These are phyloP conservation scores for Cladosporium sp. DNA, from an alignment of 2,329 filamentous ascomycete genomes.

Conservation along the genomic window DNA sequence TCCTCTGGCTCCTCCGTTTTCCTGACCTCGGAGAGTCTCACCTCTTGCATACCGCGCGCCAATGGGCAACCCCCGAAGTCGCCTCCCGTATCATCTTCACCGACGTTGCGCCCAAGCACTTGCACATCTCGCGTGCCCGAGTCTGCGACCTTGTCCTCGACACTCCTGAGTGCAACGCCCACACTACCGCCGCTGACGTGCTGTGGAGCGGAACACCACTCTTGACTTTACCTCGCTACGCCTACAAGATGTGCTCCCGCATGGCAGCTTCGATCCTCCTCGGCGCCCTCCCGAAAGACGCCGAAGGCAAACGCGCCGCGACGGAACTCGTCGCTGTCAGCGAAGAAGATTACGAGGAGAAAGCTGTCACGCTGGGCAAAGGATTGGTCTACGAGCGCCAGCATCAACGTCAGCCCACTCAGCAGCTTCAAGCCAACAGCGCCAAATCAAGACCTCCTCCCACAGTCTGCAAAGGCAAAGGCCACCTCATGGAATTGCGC, in stretches of 20 bases:
- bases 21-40: conserved; percentile 89
- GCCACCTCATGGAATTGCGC: conserved; percentile 73
- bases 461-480: conserved; percentile 35
- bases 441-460: not conserved
- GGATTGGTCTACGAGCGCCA: conserved; percentile 55
- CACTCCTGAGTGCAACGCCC: conserved; percentile 95
- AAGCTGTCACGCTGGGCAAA: conserved; percentile 64
- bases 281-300: conserved; percentile 72
- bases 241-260: conserved; percentile 98
- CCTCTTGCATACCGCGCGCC: conserved; percentile 70
- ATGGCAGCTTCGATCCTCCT: conserved; percentile 95
- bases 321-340: conserved; percentile 70
- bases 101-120: conserved; percentile 90
- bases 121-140: conserved; percentile 87
- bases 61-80: conserved; percentile 82
- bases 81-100: conserved; percentile 88
- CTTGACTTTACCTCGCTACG: conserved; percentile 82
- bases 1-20: conserved; percentile 95
- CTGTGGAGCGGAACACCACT: conserved; percentile 94
- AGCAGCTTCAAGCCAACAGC: conserved; percentile 17
- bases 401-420: conserved; percentile 17
- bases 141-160: conserved; percentile 94
- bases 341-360: conserved; percentile 80
- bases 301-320: conserved; percentile 64
- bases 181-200: conserved; percentile 94